Percentiles rank a stretch among this genome's conserved stretches.
phyloP scores from a whole-genome alignment of 805 yeast species.

The Blastobotrys americana region DNA sequence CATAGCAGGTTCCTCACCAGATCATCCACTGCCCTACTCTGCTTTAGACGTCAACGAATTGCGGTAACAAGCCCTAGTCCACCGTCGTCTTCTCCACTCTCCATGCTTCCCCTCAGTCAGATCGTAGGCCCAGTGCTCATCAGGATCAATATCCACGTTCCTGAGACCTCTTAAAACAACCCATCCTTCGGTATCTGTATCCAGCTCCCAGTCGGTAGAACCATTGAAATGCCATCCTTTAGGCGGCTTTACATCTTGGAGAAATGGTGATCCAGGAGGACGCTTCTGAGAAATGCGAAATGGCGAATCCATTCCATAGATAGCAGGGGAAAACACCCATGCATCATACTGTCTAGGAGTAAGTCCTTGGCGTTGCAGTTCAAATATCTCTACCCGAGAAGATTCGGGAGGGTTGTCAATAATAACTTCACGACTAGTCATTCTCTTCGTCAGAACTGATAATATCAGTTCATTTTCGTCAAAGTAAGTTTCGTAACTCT shows the following conservation, averaged over 20 bases:
- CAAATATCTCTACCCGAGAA: constrained; percentile 66
- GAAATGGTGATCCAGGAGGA: constrained; percentile 56
- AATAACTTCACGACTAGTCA: constrained; percentile 37
- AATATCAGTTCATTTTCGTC: neutral
- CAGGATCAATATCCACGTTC: constrained; percentile 23
- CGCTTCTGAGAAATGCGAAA: constrained; percentile 42
- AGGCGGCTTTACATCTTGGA: constrained; percentile 60
- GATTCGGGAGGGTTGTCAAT: constrained; percentile 60
- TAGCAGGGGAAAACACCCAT: constrained; percentile 45
- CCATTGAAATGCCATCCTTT: constrained; percentile 63
- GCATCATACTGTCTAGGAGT: constrained; percentile 57
- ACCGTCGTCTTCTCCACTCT: constrained; percentile 37
- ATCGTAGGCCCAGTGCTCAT: constrained; percentile 36
- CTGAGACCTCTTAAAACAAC: constrained; percentile 38
- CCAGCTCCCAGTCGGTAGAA: constrained; percentile 59
- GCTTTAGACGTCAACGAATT: too few relatives aligned
- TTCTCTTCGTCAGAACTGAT: neutral
- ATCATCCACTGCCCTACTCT: too few relatives aligned
- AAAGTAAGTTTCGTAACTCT: constrained; percentile 12
- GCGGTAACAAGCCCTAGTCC: constrained; percentile 31
- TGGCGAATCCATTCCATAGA: constrained; percentile 47
- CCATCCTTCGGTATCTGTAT: constrained; percentile 48
- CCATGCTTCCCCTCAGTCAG: constrained; percentile 15
- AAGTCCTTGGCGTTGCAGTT: constrained; percentile 59
- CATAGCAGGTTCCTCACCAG: too few relatives aligned